phyloP scores from a whole-genome alignment of 345 rosid genomes.

The Populus davidiana region DNA sequence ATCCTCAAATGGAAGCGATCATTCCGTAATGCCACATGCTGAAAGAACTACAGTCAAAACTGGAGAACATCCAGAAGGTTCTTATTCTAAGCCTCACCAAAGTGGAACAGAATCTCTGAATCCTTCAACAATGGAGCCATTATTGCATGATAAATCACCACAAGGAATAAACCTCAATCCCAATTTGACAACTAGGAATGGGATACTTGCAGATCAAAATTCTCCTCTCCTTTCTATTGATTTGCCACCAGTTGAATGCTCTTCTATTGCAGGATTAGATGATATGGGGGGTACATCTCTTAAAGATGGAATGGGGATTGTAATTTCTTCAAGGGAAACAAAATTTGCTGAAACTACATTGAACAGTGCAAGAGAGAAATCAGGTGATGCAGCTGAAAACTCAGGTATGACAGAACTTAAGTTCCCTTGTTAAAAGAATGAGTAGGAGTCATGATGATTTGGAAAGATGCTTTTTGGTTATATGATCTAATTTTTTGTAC shows the following conservation, averaged over 20 bases:
- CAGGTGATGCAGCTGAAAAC: slow-evolving; percentile 10
- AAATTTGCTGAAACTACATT: slow-evolving; percentile 12
- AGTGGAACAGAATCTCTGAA: slow-evolving; percentile 8
- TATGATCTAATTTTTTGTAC: background rate
- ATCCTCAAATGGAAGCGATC: background rate
- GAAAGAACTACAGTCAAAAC: background rate
- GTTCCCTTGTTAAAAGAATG: background rate
- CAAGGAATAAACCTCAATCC: background rate
- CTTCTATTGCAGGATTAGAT: background rate
- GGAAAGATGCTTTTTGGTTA: background rate
- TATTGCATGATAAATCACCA: background rate
- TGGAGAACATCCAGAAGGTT: slow-evolving; percentile 14
- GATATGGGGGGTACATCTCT: background rate
- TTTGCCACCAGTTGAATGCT: background rate
- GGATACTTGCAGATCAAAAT: slow-evolving; percentile 1
- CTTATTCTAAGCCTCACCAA: slow-evolving; percentile 22
- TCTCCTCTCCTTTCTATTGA: background rate
- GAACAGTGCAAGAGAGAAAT: background rate
- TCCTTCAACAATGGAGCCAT: background rate
- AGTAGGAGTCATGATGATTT: background rate
- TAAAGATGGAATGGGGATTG: slow-evolving; percentile 20
- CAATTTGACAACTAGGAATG: background rate
- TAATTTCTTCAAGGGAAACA: slow-evolving; percentile 19
- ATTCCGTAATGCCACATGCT: background rate
- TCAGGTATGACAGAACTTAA: slow-evolving; percentile 18